Base-by-base conservation (phyloP, 2,329 filamentous ascomycete genomes). In the Alternaria triticina region DNA sequence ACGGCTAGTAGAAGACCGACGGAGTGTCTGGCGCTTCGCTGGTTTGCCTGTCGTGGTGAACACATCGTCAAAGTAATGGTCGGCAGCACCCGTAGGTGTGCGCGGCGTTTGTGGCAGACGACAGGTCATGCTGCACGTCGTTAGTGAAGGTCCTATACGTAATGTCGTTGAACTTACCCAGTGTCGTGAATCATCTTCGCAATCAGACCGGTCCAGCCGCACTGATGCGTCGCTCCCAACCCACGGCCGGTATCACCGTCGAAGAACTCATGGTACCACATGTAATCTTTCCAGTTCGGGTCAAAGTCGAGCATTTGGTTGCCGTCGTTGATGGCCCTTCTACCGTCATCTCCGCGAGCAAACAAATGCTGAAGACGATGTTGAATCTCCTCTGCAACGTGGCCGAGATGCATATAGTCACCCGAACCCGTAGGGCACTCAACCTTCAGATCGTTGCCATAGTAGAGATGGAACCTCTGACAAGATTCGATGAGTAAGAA, bases 261-360 rank as follows among this genome's bases (percentile, higher is more conserved):
- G 77, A 98, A 98, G 85, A 96, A 98, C 79, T 98, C 95, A 77
- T 97, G 91, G 86, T 97, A 98, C 92, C 93, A 97, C 73, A 98
- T 85, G 74, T 94, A 89, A 74, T 96, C 94, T 79, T 91, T 95
- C 95, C 95, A 98, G 80, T 97, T 85, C 23, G 92, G 90, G 76
- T 98, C 94, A 75, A 92, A 97, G 82, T 98, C 94, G 30, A 97
- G 89, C 69, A 90, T 87, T 72, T 97, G 90, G 70, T 91, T 93
- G 17, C 92, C 91, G 59, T 88, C 90, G 74, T 98, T 96, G 84
- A 97, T 91, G 68, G 94, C 95, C 68, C 96, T 90, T 64, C 93
- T 90, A 56, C 94, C 94, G 68, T 96, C 89, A 73, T 97, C 91
- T 65, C 90, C 90, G 46, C 92, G 88, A 25, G 91, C 90, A 82